These are phyloP conservation scores for Tylopilus sp. DNA, from an alignment of 768 basidiomycete species.

Conservation along the genomic window DNA sequence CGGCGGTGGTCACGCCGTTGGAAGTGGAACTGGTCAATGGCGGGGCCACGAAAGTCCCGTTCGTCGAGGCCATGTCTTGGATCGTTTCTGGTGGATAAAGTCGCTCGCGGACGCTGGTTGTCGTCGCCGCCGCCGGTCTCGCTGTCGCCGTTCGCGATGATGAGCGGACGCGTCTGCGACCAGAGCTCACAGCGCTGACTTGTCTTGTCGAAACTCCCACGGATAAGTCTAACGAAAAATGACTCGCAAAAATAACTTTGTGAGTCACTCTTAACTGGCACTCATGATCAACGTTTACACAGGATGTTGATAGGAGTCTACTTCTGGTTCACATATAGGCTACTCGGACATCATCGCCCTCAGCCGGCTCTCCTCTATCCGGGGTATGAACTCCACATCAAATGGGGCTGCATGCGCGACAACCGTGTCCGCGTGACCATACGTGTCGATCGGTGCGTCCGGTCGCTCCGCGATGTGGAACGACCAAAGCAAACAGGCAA, in stretches of 20 bases:
- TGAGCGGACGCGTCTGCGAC: conserved; percentile 24
- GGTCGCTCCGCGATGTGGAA: conserved; percentile 52
- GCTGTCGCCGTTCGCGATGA: conserved; percentile 23
- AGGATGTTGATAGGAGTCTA: too few species aligned
- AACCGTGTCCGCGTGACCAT: conserved; percentile 53
- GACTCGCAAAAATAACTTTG: conserved; percentile 8
- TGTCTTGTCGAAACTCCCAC: conserved; percentile 19
- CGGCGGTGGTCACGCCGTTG: conserved; percentile 25
- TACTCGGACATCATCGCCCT: conserved; percentile 11
- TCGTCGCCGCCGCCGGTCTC: conserved; percentile 9
- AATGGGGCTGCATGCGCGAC: conserved; percentile 60
- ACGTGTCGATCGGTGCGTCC: conserved; percentile 48
- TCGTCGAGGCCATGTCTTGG: conserved; percentile 20
- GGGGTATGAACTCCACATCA: conserved; percentile 49
- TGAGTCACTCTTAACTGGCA: too few species aligned
- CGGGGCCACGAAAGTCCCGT: conserved; percentile 23
- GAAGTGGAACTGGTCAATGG: conserved; percentile 29
- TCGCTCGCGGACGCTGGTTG: conserved; percentile 2
- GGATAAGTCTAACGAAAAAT: conserved; percentile 13
- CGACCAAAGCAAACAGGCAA: conserved; percentile 60
- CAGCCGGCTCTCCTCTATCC: conserved; percentile 23
- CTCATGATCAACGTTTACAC: too few species aligned
- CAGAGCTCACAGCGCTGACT: too few species aligned
- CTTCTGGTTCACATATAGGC: too few species aligned
- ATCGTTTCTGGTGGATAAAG: conserved; percentile 7